Evolutionary conservation across 2,329 filamentous ascomycete genomes (phyloP), one percentile per base, ranked within the genome.

Genomic region (Pochonia chlamydosporia): DNA sequence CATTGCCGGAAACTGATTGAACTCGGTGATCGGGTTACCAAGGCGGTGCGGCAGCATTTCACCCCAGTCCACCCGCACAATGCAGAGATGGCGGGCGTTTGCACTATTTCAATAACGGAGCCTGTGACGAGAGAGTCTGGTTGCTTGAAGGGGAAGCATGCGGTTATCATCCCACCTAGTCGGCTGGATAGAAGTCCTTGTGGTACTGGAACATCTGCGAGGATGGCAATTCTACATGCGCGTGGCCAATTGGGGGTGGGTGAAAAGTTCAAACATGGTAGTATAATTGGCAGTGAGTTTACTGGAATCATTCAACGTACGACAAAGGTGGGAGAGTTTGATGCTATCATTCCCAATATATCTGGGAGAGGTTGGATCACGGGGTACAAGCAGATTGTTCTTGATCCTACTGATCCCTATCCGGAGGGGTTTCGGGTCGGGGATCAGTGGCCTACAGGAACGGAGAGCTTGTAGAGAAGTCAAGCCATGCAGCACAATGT

Each of bases 331-430:
- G 71, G 69, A 1, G 37, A 60, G 0, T 67, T 65, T 31, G 56
- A 64, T 21, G 71, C 70, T 3, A 58, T 74, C 11, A 43, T 70
- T 6, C 65, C 72, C 0, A 66, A 61, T 0, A 58, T 74, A 2
- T 67, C 70, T 42, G 71, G 72, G 0, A 57, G 68, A 18, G 71
- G 63, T 3, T 74, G 72, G 71, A 69, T 74, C 40, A 72, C 70
- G 0, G 62, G 68, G 21, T 69, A 65, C 50, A 70, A 71, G 51
- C 64, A 72, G 44, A 57, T 68, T 3, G 59, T 71, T n/a, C 51
- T 74, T 10, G 70, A 73, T 47, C 62, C 67, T 2, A 61, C 61
- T 1, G 71, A 74, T 54, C 71, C 71, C 0, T 74, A 70, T 48
- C 71, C 68, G 9, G 50, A 59, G 13, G 66, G 66, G 2, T 71